phyloP scores from a whole-genome alignment of 2,329 filamentous ascomycete genomes.

The Stromatinia cepivora region DNA sequence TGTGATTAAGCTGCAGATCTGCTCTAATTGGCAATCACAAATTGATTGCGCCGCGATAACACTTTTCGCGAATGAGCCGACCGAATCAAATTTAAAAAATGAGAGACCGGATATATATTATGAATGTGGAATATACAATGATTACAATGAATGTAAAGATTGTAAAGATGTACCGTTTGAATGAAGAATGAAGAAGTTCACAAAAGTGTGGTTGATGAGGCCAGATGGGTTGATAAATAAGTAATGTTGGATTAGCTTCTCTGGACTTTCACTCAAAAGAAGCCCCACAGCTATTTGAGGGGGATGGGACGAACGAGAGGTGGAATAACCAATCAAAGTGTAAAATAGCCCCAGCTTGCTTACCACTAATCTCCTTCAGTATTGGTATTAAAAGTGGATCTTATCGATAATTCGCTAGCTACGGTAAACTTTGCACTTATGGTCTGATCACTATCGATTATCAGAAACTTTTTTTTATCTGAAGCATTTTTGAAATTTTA shows the following conservation, averaged over 20 bases:
- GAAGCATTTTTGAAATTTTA: slow-evolving; percentile 25
- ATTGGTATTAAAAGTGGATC: neutral
- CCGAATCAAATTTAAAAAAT: neutral
- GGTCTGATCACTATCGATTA: slow-evolving; percentile 29
- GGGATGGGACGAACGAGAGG: neutral
- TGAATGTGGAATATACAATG: neutral
- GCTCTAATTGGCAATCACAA: neutral
- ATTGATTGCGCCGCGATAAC: slow-evolving; percentile 21
- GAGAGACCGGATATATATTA: neutral
- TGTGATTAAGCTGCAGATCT: slow-evolving; percentile 14
- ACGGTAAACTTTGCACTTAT: slow-evolving; percentile 24
- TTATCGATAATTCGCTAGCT: slow-evolving; percentile 13
- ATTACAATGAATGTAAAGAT: neutral
- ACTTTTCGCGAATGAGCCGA: slow-evolving; percentile 2
- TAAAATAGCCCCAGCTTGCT: neutral
- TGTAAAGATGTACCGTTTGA: neutral
- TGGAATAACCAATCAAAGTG: neutral
- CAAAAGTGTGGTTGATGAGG: slow-evolving; percentile 4
- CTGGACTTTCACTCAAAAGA: neutral
- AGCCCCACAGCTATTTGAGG: slow-evolving; percentile 9
- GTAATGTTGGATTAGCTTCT: neutral
- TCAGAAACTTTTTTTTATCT: slow-evolving; percentile 26
- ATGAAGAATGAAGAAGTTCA: neutral
- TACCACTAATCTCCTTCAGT: neutral
- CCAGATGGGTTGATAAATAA: slow-evolving; percentile 6